These are phyloP conservation scores for Mycosphaerella arachidis DNA, from an alignment of 2,329 filamentous ascomycete species.

Conservation along the genomic window DNA sequence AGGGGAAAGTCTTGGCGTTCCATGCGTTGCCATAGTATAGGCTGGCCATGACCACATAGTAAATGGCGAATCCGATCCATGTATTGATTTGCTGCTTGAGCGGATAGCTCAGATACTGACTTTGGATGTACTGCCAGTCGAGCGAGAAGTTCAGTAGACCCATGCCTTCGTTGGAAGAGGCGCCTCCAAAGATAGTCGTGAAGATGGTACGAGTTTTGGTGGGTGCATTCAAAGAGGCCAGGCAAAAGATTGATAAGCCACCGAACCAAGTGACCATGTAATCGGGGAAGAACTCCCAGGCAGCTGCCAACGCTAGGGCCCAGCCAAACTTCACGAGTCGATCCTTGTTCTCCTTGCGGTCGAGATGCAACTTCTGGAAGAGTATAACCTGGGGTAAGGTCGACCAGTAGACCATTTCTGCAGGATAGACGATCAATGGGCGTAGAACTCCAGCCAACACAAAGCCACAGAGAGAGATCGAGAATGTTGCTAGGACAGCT, in stretches of 20 bases:
- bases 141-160: conserved; percentile 42
- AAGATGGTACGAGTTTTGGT: conserved; percentile 41
- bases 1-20: conserved; percentile 41
- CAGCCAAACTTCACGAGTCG: conserved; percentile 42
- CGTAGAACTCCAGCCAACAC: conserved; percentile 48
- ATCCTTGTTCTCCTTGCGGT: conserved; percentile 35
- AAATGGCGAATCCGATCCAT: conserved; percentile 44
- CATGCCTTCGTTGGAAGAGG: conserved; percentile 44
- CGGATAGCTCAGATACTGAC: conserved; percentile 48
- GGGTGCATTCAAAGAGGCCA: conserved; percentile 49
- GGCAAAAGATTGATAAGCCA: conserved; percentile 43
- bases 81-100: conserved; percentile 44
- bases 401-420: conserved; percentile 46
- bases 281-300: conserved; percentile 49
- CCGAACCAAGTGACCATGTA: conserved; percentile 45
- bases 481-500: conserved; percentile 45
- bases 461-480: conserved; percentile 48
- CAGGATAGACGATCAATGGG: conserved; percentile 45
- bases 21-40: conserved; percentile 44
- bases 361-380: conserved; percentile 38
- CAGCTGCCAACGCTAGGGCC: conserved; percentile 38
- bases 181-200: conserved; percentile 49
- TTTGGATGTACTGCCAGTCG: conserved; percentile 50
- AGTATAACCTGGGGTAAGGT: conserved; percentile 37
- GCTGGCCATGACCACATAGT: conserved; percentile 41